A percentile compares a stretch with the other conserved stretches of the same genome.
These are phyloP conservation scores for Malus hybrid DNA, from an alignment of 331 rosid genomes.

Conservation along the genomic window DNA sequence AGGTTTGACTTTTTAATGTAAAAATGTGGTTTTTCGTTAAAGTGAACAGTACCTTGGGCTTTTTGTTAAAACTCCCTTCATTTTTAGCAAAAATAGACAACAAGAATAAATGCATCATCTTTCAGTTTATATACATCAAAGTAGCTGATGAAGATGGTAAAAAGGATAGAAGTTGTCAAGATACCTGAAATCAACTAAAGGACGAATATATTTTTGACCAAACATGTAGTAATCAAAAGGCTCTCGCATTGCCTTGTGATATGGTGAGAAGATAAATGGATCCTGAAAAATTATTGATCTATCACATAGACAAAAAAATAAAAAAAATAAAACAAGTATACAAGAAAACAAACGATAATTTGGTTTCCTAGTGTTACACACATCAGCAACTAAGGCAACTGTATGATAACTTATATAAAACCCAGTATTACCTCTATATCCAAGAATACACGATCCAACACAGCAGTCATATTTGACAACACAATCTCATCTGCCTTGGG, in stretches of 20 bases:
- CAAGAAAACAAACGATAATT: background rate
- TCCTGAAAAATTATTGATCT: constrained; percentile 59
- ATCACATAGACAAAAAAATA: background rate
- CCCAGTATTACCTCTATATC: constrained; percentile 70
- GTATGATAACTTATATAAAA: background rate
- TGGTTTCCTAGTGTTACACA: constrained; percentile 2
- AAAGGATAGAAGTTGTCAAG: constrained; percentile 20
- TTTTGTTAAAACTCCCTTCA: background rate
- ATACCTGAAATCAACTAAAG: constrained; percentile 83
- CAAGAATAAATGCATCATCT: background rate
- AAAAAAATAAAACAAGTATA: background rate
- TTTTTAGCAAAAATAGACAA: background rate
- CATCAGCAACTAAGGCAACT: constrained; percentile 8
- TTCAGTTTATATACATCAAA: background rate
- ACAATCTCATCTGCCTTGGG: constrained; percentile 75
- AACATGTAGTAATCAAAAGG: constrained; percentile 93
- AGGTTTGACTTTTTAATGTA: no score
- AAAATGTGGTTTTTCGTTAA: no score
- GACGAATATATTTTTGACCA: constrained; percentile 93
- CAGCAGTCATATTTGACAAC: constrained; percentile 71
- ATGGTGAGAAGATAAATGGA: constrained; percentile 75
- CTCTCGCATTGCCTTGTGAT: constrained; percentile 86
- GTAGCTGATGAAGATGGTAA: constrained; percentile 1
- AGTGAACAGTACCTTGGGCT: no score
- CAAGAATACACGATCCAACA: constrained; percentile 65